A percentile compares a stretch with the other conserved stretches of the same genome.
These are phyloP conservation scores for Amanita pallidorosea DNA, from an alignment of 768 basidiomycete genomes.

Conservation along the genomic window DNA sequence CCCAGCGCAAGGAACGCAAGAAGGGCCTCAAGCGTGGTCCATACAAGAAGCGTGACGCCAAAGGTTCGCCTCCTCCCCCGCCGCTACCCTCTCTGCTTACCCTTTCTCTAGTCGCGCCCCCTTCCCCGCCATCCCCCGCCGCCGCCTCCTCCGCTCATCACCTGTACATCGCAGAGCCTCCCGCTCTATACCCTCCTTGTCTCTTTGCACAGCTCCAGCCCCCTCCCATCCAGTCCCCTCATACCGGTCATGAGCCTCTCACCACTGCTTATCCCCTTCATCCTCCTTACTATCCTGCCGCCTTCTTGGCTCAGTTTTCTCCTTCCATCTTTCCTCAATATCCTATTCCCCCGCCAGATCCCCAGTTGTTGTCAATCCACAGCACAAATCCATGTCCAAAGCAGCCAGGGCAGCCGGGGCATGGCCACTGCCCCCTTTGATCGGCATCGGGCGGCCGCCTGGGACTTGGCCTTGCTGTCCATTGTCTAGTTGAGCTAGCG, in stretches of 20 bases:
- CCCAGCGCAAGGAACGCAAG: conserved; percentile 86
- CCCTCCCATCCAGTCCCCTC: conserved; percentile 24
- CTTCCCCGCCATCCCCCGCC: conserved; percentile 28
- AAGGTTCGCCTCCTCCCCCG: conserved; percentile 42
- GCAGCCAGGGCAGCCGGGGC: background rate
- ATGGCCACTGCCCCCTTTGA: background rate
- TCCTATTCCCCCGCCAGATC: background rate
- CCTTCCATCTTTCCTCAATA: conserved; percentile 39
- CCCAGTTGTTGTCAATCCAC: background rate
- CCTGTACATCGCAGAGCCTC: conserved; percentile 41
- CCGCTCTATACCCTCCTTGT: conserved; percentile 42
- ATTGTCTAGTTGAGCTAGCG: background rate
- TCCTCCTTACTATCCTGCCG: conserved; percentile 32
- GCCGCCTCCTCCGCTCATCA: conserved; percentile 35
- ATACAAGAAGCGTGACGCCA: conserved; percentile 94
- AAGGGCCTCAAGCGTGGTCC: conserved; percentile 81
- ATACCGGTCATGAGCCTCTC: conserved; percentile 27
- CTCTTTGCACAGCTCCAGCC: conserved; percentile 32
- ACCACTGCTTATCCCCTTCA: conserved; percentile 26
- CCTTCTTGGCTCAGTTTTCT: conserved; percentile 33
- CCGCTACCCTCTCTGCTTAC: conserved; percentile 9
- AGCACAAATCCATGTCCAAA: background rate
- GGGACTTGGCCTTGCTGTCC: background rate
- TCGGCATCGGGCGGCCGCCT: background rate
- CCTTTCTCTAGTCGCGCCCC: conserved; percentile 31